Percentiles rank a stretch among this genome's conserved stretches.
phyloP scores from a whole-genome alignment of 2,329 filamentous ascomycete species.

The Fonsecaea multimorphosa region DNA sequence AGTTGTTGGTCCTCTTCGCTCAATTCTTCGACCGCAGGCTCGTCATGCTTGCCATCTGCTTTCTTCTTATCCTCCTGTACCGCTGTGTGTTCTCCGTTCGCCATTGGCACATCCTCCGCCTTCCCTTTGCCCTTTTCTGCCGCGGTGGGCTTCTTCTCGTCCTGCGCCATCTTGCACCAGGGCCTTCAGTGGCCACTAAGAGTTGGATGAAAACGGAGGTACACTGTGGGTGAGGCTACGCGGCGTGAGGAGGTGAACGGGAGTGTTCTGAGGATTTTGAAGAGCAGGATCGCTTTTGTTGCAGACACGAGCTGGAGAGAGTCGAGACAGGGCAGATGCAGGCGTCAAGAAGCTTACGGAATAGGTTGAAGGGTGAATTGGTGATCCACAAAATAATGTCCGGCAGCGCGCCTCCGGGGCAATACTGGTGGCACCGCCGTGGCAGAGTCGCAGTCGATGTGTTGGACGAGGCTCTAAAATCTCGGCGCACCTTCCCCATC shows the following conservation, averaged over 20 bases:
- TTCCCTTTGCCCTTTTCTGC: slow-evolving; percentile 97
- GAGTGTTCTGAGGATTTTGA: background rate
- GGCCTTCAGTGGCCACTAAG: slow-evolving; percentile 30
- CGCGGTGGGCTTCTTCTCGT: slow-evolving; percentile 82
- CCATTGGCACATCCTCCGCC: slow-evolving; percentile 71
- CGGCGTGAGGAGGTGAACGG: background rate
- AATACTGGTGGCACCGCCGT: slow-evolving; percentile 2
- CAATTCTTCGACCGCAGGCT: slow-evolving; percentile 73
- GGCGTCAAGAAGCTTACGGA: slow-evolving; percentile 37
- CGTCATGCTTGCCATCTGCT: slow-evolving; percentile 68
- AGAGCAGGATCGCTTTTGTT: slow-evolving; percentile 16
- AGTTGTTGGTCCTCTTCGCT: slow-evolving; percentile 98
- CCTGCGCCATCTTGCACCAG: slow-evolving; percentile 77
- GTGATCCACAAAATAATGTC: slow-evolving; percentile 29
- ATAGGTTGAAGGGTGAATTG: slow-evolving; percentile 26
- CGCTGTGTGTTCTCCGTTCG: slow-evolving; percentile 60
- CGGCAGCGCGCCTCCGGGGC: slow-evolving; percentile 22
- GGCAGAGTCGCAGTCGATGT: background rate
- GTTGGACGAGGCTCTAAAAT: slow-evolving; percentile 13
- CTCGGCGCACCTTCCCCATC: slow-evolving; percentile 10
- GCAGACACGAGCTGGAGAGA: background rate
- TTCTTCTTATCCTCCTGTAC: slow-evolving; percentile 72
- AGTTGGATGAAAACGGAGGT: slow-evolving; percentile 12
- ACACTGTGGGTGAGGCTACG: background rate
- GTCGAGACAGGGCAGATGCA: slow-evolving; percentile 4